These are phyloP conservation scores for Mariannaea sp. DNA, from an alignment of 2,329 filamentous ascomycete species.

Conservation along the genomic window DNA sequence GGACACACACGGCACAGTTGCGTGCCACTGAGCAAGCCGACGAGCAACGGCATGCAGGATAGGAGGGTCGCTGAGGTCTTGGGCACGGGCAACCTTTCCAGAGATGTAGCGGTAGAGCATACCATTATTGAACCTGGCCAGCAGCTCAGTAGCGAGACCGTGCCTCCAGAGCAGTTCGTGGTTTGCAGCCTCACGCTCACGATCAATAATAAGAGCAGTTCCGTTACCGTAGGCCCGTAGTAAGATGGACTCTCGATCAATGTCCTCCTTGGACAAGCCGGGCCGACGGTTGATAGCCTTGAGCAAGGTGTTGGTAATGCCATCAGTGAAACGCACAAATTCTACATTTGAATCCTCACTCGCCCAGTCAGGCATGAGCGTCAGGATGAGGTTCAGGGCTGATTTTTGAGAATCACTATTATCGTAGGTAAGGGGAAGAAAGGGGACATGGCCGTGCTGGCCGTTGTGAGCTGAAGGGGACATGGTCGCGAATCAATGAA, in stretches of 20 bases:
- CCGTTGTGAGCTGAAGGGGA: conserved; percentile 40
- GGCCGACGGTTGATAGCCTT: conserved; percentile 73
- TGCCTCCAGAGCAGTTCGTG: conserved; percentile 87
- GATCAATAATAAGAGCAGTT: conserved; percentile 94
- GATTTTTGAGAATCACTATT: conserved; percentile 77
- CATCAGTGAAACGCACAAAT: conserved; percentile 92
- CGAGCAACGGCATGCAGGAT: conserved; percentile 85
- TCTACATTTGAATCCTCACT: conserved; percentile 74
- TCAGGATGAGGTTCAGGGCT: conserved; percentile 76
- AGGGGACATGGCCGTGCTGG: conserved; percentile 54
- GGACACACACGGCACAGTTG: conserved; percentile 64
- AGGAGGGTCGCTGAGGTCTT: conserved; percentile 75
- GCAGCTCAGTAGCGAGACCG: conserved; percentile 81
- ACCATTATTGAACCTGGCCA: conserved; percentile 94
- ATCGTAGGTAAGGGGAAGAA: conserved; percentile 80
- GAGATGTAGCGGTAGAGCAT: conserved; percentile 92
- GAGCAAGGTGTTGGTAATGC: conserved; percentile 93
- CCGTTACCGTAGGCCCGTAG: conserved; percentile 93
- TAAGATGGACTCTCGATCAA: conserved; percentile 84
- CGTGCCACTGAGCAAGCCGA: conserved; percentile 92
- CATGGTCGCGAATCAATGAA: conserved; percentile 38
- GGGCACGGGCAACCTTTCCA: conserved; percentile 77
- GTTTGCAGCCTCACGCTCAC: conserved; percentile 78
- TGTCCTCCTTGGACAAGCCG: conserved; percentile 70
- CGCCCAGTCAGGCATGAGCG: conserved; percentile 84